Evolutionary conservation across 345 rosid species (phyloP).

Genomic region (Psidium friedrichsthalianum): DNA sequence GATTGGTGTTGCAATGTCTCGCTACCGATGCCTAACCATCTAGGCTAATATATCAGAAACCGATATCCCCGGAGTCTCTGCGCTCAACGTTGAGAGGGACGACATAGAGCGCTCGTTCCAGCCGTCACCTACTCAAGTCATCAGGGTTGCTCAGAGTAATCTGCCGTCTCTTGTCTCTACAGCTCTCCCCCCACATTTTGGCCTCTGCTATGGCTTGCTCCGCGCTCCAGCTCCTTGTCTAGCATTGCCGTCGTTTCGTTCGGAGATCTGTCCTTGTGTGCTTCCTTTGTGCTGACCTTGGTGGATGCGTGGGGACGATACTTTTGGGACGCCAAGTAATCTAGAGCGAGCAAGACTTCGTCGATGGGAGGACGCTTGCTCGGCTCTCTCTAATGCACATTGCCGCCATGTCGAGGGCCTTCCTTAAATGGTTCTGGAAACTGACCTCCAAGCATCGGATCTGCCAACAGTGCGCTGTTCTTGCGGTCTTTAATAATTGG

Average conservation of each 20-base stretch:
- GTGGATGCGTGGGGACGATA: slow-evolving; percentile 6
- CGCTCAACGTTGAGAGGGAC: background rate
- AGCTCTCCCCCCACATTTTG: slow-evolving; percentile 49
- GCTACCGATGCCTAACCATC: background rate
- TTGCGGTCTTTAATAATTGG: slow-evolving; percentile 9
- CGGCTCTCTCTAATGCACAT: slow-evolving; percentile 40
- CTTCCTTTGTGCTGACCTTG: slow-evolving; percentile 1
- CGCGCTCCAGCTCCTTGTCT: slow-evolving; percentile 23
- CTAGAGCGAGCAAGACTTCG: slow-evolving; percentile 42
- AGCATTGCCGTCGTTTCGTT: slow-evolving; percentile 14
- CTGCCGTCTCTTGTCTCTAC: slow-evolving; percentile 31
- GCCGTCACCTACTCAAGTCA: slow-evolving; percentile 12
- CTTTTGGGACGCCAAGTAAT: slow-evolving; percentile 22
- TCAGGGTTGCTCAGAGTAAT: background rate
- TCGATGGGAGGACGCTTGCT: slow-evolving; percentile 31
- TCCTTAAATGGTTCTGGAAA: slow-evolving; percentile 22
- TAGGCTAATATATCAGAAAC: background rate
- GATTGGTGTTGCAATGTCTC: background rate
- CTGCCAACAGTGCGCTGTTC: slow-evolving; percentile 18
- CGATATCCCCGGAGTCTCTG: background rate
- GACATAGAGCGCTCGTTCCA: background rate
- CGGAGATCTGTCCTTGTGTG: slow-evolving; percentile 13
- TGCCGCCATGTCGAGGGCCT: slow-evolving; percentile 39
- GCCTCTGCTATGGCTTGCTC: slow-evolving; percentile 55
- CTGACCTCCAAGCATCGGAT: slow-evolving; percentile 35